phyloP scores from a whole-genome alignment of 2,329 filamentous ascomycete species.

The Verticillium longisporum region DNA sequence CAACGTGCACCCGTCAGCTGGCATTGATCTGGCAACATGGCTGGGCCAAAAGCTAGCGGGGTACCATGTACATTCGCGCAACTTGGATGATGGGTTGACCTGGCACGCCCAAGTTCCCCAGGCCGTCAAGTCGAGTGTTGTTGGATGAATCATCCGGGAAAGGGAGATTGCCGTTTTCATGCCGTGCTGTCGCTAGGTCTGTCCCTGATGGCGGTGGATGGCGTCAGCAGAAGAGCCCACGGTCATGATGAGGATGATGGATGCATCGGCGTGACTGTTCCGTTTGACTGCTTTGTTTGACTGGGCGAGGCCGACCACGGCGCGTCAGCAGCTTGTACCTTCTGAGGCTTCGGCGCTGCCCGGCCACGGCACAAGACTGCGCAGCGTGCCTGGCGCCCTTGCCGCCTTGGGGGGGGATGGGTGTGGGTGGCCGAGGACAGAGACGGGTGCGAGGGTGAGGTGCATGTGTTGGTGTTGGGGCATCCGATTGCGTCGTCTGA shows the following conservation, averaged over 20 bases:
- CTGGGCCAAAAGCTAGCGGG: no score
- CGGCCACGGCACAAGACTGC: neutral
- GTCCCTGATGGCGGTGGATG: neutral
- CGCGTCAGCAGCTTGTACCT: neutral
- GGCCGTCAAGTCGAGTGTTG: neutral
- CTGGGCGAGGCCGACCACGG: neutral
- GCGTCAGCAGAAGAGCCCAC: neutral
- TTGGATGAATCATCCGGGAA: neutral
- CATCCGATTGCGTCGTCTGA: neutral
- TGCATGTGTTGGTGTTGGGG: no score
- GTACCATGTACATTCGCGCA: no score
- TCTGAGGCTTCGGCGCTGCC: neutral
- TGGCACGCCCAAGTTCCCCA: neutral
- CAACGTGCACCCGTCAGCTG: neutral
- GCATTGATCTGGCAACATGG: neutral
- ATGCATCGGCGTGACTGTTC: neutral
- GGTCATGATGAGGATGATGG: neutral
- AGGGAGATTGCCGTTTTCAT: neutral
- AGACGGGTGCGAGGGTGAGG: no score
- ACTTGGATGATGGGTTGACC: no score
- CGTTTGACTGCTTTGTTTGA: no score
- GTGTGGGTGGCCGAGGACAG: no score
- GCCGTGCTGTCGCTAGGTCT: neutral
- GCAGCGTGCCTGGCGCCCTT: conserved; percentile 2
- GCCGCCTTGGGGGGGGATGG: neutral